Percentiles rank a stretch among this genome's conserved stretches.
Evolutionary conservation across 306 rosid species (phyloP).

Genomic region (Glycine tomentella): DNA sequence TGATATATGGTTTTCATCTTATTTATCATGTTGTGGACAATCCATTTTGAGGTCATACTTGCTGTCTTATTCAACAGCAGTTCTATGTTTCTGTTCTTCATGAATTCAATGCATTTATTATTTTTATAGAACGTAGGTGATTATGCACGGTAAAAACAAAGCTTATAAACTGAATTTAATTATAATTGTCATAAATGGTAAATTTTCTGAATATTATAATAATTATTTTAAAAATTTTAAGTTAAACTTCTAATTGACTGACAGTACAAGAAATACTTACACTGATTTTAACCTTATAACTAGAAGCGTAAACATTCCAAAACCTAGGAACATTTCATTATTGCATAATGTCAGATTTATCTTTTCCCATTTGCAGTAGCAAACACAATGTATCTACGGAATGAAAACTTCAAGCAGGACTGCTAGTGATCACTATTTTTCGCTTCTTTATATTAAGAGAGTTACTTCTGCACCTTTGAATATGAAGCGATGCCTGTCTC

Average conservation of each 20-base stretch:
- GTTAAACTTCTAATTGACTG: not conserved
- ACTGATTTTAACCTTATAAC: no score
- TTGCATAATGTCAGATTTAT: not conserved
- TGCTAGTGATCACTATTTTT: no score
- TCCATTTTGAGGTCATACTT: not conserved
- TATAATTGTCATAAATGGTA: not conserved
- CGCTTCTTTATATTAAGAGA: no score
- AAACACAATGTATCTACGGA: not conserved
- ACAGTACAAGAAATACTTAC: not conserved
- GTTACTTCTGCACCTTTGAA: constrained; percentile 59
- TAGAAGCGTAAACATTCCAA: not conserved
- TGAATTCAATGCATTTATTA: not conserved
- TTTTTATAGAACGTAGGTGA: not conserved
- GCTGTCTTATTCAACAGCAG: not conserved
- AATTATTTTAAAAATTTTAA: not conserved
- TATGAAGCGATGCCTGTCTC: constrained; percentile 52
- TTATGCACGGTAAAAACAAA: not conserved
- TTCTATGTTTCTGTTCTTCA: not conserved
- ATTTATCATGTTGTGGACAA: not conserved
- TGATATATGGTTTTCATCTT: not conserved
- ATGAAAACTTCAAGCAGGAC: not conserved
- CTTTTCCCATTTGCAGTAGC: constrained; percentile 2
- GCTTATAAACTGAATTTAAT: not conserved
- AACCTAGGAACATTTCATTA: not conserved
- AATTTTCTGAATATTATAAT: not conserved